phyloP scores from a whole-genome alignment of 441 rosid species.

The Mallotus japonicus region DNA sequence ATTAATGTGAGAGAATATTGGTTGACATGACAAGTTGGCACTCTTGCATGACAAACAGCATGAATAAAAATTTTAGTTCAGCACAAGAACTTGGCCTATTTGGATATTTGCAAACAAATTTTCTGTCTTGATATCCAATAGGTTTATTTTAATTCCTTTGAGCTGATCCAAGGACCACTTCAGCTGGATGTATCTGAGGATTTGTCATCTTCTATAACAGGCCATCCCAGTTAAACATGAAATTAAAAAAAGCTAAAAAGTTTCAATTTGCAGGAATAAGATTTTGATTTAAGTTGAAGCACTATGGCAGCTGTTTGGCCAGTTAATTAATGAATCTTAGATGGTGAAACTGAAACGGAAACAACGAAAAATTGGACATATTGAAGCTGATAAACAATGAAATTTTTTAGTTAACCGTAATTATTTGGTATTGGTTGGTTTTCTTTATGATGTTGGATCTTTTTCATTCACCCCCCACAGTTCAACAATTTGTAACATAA shows the following conservation, averaged over 20 bases:
- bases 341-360: not conserved
- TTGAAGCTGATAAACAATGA: not conserved
- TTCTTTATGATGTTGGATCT: too few relatives aligned
- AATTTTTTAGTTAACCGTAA: not conserved
- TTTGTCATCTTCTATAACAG: not conserved
- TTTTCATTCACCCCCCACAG: not conserved
- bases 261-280: not conserved
- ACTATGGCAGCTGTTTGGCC: not conserved
- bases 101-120: not conserved
- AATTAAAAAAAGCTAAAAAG: not conserved
- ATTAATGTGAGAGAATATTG: not conserved
- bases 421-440: not conserved
- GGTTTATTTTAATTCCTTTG: too few relatives aligned
- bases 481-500: conserved; percentile 4
- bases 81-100: not conserved
- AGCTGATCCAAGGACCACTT: too few relatives aligned
- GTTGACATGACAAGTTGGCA: not conserved
- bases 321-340: not conserved
- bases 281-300: not conserved
- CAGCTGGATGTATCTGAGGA: not conserved
- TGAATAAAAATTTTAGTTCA: not conserved
- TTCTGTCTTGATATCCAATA: not conserved
- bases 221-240: not conserved
- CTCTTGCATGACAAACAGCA: not conserved
- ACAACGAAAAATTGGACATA: not conserved